Base-by-base conservation (phyloP, 805 yeast genomes). In the Huiozyma naganishii region DNA sequence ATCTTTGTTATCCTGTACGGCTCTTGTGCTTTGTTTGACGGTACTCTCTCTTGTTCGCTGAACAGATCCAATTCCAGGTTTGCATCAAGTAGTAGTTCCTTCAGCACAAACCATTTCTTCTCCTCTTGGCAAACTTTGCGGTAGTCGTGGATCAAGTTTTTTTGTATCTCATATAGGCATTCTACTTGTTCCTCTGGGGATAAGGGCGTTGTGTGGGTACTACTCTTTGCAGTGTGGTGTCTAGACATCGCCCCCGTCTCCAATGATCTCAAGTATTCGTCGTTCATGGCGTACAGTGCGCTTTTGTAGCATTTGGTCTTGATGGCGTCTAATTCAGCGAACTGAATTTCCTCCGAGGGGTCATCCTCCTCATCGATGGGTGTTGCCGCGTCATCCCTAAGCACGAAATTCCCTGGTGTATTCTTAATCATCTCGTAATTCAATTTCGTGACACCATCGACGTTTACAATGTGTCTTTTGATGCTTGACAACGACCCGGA, bases 371-470 rank as follows among this genome's bases (percentile, higher is more conserved):
- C 23, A 2, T 17, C 23, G 23, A 17, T 17, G 23, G 23, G 23
- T 17, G 23, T 17, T 17, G 23, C 4, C 23, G 4, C 23, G 35
- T 34, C 8, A 29, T 28, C 34, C 41, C 33, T 30, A 29, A 41
- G 37, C 27, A 41, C 28, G 33, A 58, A 36, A 33, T 54, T 58
- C 6, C 66, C 66, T 0, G 66, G 66, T 4, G 55, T 44, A 32
- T 52, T 59, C 43, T 55, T 59, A 17, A 62, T 53, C 55, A 58
- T 53, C 44, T 62, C 66, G 42, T 62, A 62, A 46, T 59, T 62
- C 17, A 62, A 59, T 45, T 52, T 53, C 9, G 62, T 53, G n/a
- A 54, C 53, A 39, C 60, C 62, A 39, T 62, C 66, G 1, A 62
- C 61, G 27, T 49, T 50, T 10, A 62, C 41, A 6, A 61, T 61